Base-by-base conservation (phyloP, 352 stramenopile genomes). In the Saprolegnia parasitica region DNA sequence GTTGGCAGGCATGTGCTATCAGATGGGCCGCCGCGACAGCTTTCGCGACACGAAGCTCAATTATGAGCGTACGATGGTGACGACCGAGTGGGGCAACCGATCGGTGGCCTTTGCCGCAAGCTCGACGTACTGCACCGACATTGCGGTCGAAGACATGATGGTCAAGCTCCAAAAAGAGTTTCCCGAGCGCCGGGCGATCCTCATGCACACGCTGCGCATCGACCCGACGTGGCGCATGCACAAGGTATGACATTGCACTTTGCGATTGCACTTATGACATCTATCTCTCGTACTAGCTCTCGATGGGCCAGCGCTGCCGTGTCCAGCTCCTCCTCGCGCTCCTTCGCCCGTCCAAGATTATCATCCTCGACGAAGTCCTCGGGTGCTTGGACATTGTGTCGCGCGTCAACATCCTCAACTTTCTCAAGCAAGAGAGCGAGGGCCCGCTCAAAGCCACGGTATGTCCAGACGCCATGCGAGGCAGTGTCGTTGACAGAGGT, bases 311-410 rank as follows among this genome's bases (percentile, higher is more conserved):
- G 68, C 79, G 86, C 20, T 85, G 89, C 58, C 86, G 96, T 46
- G 96, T 99, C 11, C 97, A 99, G 79, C 81, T 99, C 46, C 96
- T 99, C 71, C 73, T 99, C 26, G 94, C 94, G 40, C 80, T 99
- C 4, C 80, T 99, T 56, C 85, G 95, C 50, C 97, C 97, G 18
- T 99, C 98, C 63, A 84, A 98, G 72, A 86, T 99, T 62, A 91
- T 99, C 40, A 76, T 99, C 5, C 79, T 99, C n/a, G 97, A 99
- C 72, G 97, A 99, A 85, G 89, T 99, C 57, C 97, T 98, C 9
- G 97, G 95, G 0, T 97, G 95, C 77, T 81, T 99, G 39, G 97
- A 99, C 80, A 93, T 98, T 58, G 93, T 98, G 65, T 96, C 95
- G 20, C 84, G 95, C 35, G 87, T 97, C 58, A 96, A 98, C 76